Percentiles rank a stretch among this genome's conserved stretches.
Conservation (phyloP, 2,329 filamentous ascomycete species). For the Colletotrichum higginsianum region DNA sequence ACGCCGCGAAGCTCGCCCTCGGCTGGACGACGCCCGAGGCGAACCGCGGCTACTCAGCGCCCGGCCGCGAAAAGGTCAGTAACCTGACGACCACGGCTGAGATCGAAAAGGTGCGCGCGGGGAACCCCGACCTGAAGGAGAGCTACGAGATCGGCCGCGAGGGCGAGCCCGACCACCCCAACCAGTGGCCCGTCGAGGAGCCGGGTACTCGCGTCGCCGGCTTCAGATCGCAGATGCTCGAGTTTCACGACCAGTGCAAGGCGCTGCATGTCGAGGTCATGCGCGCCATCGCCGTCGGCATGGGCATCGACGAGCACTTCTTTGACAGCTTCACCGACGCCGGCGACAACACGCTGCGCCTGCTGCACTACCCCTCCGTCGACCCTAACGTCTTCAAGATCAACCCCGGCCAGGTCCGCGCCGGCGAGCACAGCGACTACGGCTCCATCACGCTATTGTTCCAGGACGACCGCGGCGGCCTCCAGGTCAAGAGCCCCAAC, state of each 20-base stretch:
- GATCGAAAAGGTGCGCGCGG: slow-evolving; percentile 71
- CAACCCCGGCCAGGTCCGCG: slow-evolving; percentile 79
- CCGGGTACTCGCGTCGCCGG: slow-evolving; percentile 63
- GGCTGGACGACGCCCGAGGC: slow-evolving; percentile 80
- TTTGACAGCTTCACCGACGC: slow-evolving; percentile 83
- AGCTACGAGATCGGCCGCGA: slow-evolving; percentile 76
- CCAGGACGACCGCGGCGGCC: slow-evolving; percentile 69
- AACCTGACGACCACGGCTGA: slow-evolving; percentile 67
- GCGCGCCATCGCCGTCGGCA: slow-evolving; percentile 86
- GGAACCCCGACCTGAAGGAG: slow-evolving; percentile 77
- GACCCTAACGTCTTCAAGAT: slow-evolving; percentile 74
- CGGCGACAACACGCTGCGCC: slow-evolving; percentile 79
- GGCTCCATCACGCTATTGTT: slow-evolving; percentile 74
- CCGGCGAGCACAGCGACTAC: slow-evolving; percentile 82
- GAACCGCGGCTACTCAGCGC: slow-evolving; percentile 81
- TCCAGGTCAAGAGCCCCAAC: slow-evolving; percentile 77
- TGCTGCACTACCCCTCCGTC: slow-evolving; percentile 84
- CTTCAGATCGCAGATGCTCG: slow-evolving; percentile 81
- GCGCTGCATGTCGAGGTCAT: slow-evolving; percentile 83
- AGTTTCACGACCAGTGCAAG: slow-evolving; percentile 83
- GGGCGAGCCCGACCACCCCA: slow-evolving; percentile 73
- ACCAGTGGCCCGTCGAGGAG: slow-evolving; percentile 79
- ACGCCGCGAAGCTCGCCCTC: slow-evolving; percentile 74
- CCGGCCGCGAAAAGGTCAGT: slow-evolving; percentile 80
- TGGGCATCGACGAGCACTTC: slow-evolving; percentile 79